Base-by-base conservation (phyloP, 106 monocot species). In the Iris macrosiphon region DNA sequence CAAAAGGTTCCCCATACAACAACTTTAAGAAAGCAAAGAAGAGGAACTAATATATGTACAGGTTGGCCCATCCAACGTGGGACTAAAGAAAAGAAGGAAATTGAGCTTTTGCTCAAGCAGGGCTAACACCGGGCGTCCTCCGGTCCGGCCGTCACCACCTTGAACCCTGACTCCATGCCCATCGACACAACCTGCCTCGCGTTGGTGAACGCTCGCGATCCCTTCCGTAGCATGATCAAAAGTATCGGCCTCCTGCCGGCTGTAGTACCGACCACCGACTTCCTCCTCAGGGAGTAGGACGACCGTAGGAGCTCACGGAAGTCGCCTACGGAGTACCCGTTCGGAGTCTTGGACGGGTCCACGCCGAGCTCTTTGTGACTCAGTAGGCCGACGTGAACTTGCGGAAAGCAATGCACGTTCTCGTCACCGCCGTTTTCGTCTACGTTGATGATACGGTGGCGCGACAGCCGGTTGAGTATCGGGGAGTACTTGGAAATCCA, bases 401-500 rank as follows among this genome's bases (percentile, higher is more conserved):
- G 30, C 14, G 23, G 53, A 31, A 52, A 75, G 55, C 74, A 75
- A 30, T 61, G 74, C 2, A 68, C 62, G 20, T 21, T 0, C 18
- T 21, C 34, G 38, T 75, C 61, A 4, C 30, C 21, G 1, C 23
- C n/a, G 4, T 74, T 63, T 2, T 22, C n/a, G 26, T 66, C 74
- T 20, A 75, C 16, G 26, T 75, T 45, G 45, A 75, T 55, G 38
- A 61, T 24, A 6, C 53, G 53, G 38, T 60, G 28, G 16, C 44
- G 31, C 0, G 73, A 59, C 34, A 66, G 43, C n/a, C 29, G 43
- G 19, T 13, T 30, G 0, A 66, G 50, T 8, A 73, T 37, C 10
- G 35, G 12, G 10, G 17, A 7, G 42, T 61, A 80, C 60, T 67
- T 80, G 40, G 26, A 10, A 16, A 80, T 19, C 65, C 65, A 80